Evolutionary conservation across 371 early-diverging fungal species (phyloP).

Genomic region (Syncephalastrum racemosum): DNA sequence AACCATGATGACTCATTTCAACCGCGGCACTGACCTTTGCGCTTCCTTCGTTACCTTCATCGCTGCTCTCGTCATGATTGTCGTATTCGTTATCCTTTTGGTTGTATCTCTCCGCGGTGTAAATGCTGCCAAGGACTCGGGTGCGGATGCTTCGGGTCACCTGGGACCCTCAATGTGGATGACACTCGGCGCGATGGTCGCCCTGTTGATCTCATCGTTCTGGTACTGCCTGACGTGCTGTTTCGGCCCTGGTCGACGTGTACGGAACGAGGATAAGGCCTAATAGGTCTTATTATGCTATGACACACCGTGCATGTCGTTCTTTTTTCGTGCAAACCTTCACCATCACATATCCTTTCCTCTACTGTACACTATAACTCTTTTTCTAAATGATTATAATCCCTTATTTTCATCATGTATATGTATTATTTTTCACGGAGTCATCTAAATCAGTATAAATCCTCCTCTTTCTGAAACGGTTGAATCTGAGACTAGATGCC

Average conservation of each 20-base stretch:
- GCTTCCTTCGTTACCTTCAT: constrained; percentile 31
- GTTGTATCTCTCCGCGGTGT: constrained; percentile 37
- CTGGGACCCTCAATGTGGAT: constrained; percentile 34
- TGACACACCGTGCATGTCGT: not conserved
- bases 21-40: constrained; percentile 20
- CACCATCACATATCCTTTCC: not conserved
- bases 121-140: constrained; percentile 24
- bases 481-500: too few relatives aligned
- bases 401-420: too few relatives aligned
- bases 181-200: constrained; percentile 32
- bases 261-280: constrained; percentile 16
- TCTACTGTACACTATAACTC: not conserved
- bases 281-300: constrained; percentile 11
- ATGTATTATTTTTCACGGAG: too few relatives aligned
- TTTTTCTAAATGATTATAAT: not conserved
- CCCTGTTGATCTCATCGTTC: constrained; percentile 21
- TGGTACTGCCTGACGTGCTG: constrained; percentile 31
- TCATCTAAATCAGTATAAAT: too few relatives aligned
- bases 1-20: constrained; percentile 23
- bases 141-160: constrained; percentile 22
- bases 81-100: constrained; percentile 25
- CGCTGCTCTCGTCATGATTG: constrained; percentile 28
- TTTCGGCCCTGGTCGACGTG: constrained; percentile 19
- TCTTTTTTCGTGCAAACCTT: not conserved
- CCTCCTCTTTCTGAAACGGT: too few relatives aligned